These are phyloP conservation scores for Zizania palustris DNA, from an alignment of 202 grass and related monocot genomes.

Conservation along the genomic window DNA sequence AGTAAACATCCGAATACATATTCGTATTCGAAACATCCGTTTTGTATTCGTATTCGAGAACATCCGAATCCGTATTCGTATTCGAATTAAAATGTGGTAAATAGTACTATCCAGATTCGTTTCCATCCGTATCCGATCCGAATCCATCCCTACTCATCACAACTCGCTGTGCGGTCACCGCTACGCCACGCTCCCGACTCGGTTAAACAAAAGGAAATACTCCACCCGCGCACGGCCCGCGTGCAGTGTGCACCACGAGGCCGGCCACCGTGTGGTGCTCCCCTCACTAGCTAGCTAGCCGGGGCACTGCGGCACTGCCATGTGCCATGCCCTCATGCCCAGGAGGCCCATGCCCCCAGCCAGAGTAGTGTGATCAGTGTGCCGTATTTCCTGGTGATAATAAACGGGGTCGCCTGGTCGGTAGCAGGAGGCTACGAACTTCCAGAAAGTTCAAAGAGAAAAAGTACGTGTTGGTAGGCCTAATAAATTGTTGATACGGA, in stretches of 20 bases:
- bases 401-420: background rate
- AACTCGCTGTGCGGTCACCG: background rate
- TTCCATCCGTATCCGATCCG: too few relatives aligned
- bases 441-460: conserved; percentile 15
- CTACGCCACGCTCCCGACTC: background rate
- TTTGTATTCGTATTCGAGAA: too few relatives aligned
- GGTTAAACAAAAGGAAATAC: background rate
- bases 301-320: background rate
- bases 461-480: background rate
- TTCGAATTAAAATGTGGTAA: too few relatives aligned
- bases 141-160: too few relatives aligned
- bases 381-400: background rate
- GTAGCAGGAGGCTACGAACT: background rate
- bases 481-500: conserved; percentile 35
- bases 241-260: conserved; percentile 18
- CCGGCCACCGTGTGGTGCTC: background rate
- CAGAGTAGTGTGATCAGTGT: background rate
- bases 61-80: too few relatives aligned
- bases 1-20: too few relatives aligned
- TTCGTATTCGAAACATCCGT: too few relatives aligned
- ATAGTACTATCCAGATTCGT: too few relatives aligned
- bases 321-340: background rate
- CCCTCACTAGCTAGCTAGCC: background rate
- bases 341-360: too few relatives aligned
- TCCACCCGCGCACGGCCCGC: background rate